Evolutionary conservation across 2,329 filamentous ascomycete species (phyloP), one percentile per base, ranked within the genome.

Genomic region (Thermomyces lanuginosus): DNA sequence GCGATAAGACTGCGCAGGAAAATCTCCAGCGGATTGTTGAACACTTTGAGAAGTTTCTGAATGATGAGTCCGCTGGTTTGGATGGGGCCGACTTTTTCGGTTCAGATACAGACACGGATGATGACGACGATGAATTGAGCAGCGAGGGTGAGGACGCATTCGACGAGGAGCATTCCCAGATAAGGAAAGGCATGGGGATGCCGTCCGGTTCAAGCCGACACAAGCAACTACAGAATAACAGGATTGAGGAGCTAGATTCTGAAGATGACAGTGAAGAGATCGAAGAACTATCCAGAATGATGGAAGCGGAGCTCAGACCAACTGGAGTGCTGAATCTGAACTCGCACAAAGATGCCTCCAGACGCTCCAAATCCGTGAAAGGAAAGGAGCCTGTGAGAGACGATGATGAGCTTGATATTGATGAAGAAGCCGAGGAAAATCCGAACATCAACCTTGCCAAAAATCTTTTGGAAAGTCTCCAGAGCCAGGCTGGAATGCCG

Each of bases 401-500:
- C 38, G 44, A 29, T 9, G 37, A 36, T 12, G 35, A 40, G 15
- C 36, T 36, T 11, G 35, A 36, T 10, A 36, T 36, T 10, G 22
- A 25, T 4, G 39, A 37, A 18, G 44, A 33, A 12, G 31, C 30
- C 4, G 72, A 76, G 28, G 66, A 89, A 4, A 64, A 83, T 36
- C 70, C 89, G 15, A 80, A 95, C 46, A 78, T 83, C 39, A 86
- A 89, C 35, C 61, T 98, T 13, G 83, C 80, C 10, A 82, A 78
- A 49, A 95, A 95, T 43, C 61, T 98, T 29, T 61, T 98, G 1
- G 82, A 93, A 49, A 86, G 81, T 41, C 84, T 98, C 54, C 91
- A 92, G 46, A 76, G 79, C 9, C 86, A 95, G 49, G 81, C 64
- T 10, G 89, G 89, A 8, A 69, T 77, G 60, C 64, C 81, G 16